Evolutionary conservation across 805 yeast species (phyloP), one percentile per base, ranked within the genome.

Genomic region (Yueomyces sinensis): DNA sequence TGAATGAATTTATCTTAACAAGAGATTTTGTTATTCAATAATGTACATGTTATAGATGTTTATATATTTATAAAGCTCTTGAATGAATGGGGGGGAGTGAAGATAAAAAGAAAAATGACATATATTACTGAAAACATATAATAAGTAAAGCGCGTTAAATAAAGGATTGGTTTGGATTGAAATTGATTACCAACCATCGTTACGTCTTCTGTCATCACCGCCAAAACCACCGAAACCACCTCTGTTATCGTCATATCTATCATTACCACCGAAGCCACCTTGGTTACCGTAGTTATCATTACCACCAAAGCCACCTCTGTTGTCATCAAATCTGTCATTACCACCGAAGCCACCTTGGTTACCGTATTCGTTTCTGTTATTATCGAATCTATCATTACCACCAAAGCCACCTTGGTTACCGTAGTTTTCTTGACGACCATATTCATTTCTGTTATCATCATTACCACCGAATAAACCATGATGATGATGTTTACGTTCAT

Each of bases 261-360:
- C 32, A 24, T 29, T 40, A 16, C 45, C 46, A 23, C 52, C 52
- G 19, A 31, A 33, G 16, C 41, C 41, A n/a, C 23, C 45, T 40
- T 27, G 39, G 43, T 22, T 31, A 29, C 28, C 32, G 38, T 33
- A 29, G 32, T 32, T 41, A 31, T 28, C 40, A 13, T 39, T 28
- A 15, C 45, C 44, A 31, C 52, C 50, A 29, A 29, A 32, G 22
- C 46, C 45, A 36, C 45, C 41, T 37, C 42, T 35, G 6, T 19
- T 33, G 15, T 44, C 45, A 11, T 43, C 39, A 11, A 20, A 20
- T 7, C 11, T 20, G 11, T n/a, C 28, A n/a, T 25, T n/a, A 5
- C 28, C 15, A 11, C 15, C 15, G 28, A 25, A 25, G 5, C 15
- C 28, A 20, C n/a, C n/a, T n/a, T n/a, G n/a, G n/a, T n/a, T n/a